Percentiles rank a stretch among this genome's conserved stretches.
Evolutionary conservation across 2,329 filamentous ascomycete genomes (phyloP).

Genomic region (Stachybotrys elegans): DNA sequence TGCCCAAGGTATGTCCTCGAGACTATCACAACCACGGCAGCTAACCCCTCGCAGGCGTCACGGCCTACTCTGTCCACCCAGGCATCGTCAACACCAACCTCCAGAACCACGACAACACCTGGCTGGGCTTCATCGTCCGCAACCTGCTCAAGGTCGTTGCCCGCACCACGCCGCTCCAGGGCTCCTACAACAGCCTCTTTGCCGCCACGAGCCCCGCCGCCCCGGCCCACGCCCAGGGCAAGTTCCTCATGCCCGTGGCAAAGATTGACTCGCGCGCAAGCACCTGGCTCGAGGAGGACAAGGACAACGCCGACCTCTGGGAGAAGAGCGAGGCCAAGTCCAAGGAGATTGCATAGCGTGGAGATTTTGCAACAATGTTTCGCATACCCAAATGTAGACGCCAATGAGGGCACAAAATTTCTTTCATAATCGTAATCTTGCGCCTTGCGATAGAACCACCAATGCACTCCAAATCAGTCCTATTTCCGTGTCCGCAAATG

Average conservation of each 20-base stretch:
- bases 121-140: slow-evolving; percentile 12
- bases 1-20: slow-evolving; percentile 3
- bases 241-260: neutral
- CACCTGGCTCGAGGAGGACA: neutral
- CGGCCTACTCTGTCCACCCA: slow-evolving; percentile 17
- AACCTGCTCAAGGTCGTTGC: slow-evolving; percentile 11
- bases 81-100: slow-evolving; percentile 15
- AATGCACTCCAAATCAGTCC: no score
- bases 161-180: slow-evolving; percentile 1
- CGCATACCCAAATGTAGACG: no score
- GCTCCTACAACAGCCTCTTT: neutral
- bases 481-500: no score
- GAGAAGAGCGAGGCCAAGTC: neutral
- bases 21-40: neutral
- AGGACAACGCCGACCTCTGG: neutral
- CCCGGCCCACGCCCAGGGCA: neutral
- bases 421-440: no score
- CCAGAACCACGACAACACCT: slow-evolving; percentile 9
- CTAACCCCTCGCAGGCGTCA: slow-evolving; percentile 9
- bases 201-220: neutral
- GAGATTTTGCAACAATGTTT: no score
- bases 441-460: no score
- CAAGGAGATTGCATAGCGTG: neutral
- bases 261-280: neutral
- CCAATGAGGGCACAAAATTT: no score